Evolutionary conservation across 1,284 basidiomycete genomes (phyloP).

Genomic region (Rugosomyces carneus): DNA sequence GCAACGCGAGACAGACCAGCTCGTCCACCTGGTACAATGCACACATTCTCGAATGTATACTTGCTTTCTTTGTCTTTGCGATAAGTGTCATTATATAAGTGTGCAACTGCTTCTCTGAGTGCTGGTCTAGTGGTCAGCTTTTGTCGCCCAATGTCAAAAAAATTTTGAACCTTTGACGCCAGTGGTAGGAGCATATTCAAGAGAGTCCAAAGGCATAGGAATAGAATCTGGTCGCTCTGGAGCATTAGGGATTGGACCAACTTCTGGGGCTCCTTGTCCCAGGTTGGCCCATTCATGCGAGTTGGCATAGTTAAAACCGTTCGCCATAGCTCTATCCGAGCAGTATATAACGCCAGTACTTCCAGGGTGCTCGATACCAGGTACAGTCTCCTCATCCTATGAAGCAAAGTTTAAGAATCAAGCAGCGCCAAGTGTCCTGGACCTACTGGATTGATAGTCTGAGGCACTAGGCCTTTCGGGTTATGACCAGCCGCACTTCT

Average conservation of each 20-base stretch:
- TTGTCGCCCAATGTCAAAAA: neutral
- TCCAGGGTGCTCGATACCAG: constrained; percentile 75
- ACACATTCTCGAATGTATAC: constrained; percentile 88
- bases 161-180: constrained; percentile 72
- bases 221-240: constrained; percentile 62
- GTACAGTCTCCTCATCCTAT: constrained; percentile 77
- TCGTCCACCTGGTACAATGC: constrained; percentile 88
- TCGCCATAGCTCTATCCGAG: constrained; percentile 83
- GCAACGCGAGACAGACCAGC: constrained; percentile 87
- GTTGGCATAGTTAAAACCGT: constrained; percentile 76
- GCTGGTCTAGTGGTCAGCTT: constrained; percentile 20
- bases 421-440: constrained; percentile 1
- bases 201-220: constrained; percentile 61
- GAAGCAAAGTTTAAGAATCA: constrained; percentile 7
- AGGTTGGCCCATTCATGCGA: constrained; percentile 80
- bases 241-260: constrained; percentile 76
- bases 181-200: constrained; percentile 92
- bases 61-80: constrained; percentile 73
- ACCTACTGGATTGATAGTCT: constrained; percentile 63
- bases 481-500: constrained; percentile 65
- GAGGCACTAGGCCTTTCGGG: constrained; percentile 53
- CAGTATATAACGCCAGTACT: constrained; percentile 83
- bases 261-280: constrained; percentile 86
- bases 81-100: constrained; percentile 86
- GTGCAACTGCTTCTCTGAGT: constrained; percentile 72